Evolutionary conservation across 495 filamentous ascomycete species (phyloP).

Genomic region (Neurospora pannonica): DNA sequence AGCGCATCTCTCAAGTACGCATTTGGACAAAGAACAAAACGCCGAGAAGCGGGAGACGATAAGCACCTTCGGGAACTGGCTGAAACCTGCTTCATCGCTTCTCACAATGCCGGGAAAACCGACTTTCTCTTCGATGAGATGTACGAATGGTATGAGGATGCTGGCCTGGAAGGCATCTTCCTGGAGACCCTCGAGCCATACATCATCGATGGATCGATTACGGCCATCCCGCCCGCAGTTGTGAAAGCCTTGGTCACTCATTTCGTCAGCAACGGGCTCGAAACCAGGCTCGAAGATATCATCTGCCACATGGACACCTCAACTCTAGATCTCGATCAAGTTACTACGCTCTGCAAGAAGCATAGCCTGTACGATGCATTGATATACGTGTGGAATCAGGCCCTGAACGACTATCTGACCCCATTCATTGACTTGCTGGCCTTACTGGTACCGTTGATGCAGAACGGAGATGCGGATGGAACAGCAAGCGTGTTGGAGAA

Average conservation of each 20-base stretch:
- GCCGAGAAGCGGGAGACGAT: constrained; percentile 43
- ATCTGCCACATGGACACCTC: constrained; percentile 84
- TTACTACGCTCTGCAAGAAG: constrained; percentile 81
- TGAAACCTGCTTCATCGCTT: constrained; percentile 72
- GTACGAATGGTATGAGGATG: constrained; percentile 81
- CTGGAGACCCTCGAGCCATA: constrained; percentile 79
- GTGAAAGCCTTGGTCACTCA: constrained; percentile 78
- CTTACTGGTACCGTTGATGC: constrained; percentile 53
- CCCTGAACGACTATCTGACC: constrained; percentile 78
- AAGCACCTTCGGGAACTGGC: constrained; percentile 68
- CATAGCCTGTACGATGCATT: constrained; percentile 89
- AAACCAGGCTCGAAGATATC: constrained; percentile 80
- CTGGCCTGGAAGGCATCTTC: constrained; percentile 61
- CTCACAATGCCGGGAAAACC: constrained; percentile 59
- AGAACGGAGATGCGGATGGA: constrained; percentile 37
- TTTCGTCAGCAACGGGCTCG: constrained; percentile 61
- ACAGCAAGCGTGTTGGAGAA: constrained; percentile 35
- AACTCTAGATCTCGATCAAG: constrained; percentile 90
- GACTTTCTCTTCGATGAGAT: constrained; percentile 88
- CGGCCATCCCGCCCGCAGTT: constrained; percentile 66
- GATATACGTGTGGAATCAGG: constrained; percentile 95
- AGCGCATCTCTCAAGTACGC: constrained; percentile 86
- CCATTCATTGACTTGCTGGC: constrained; percentile 75
- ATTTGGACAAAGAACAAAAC: constrained; percentile 53
- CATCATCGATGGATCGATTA: constrained; percentile 69